Evolutionary conservation across 805 yeast species (phyloP), one percentile per base, ranked within the genome.

Genomic region (Wickerhamiella domercqiae): DNA sequence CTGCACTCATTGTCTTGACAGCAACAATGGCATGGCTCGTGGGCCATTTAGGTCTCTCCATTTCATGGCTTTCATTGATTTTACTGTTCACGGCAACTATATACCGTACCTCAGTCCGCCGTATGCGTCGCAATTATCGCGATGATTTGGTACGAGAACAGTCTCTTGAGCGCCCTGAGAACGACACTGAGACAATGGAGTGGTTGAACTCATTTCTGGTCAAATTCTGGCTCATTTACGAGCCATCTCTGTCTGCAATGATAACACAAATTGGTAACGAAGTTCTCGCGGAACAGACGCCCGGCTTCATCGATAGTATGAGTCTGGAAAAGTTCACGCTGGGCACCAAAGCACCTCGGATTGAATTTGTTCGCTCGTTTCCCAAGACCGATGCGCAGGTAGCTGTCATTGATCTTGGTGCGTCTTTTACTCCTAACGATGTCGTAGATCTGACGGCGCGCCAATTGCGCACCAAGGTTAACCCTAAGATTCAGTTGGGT

Each of bases 361-460:
- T 90, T 42, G 96, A 90, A 53, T 67, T 67, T 45, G 96, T 87
- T 15, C 81, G 90, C 54, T 81, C 96, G 2, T 71, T 84, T 52
- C 80, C 77, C 35, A 81, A 87, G 45, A 87, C 96, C n/a, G 76
- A 73, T 21, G 79, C 78, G 44, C 95, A 87, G 53, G 78, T 90
- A 37, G 93, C 87, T 7, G 95, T 93, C 37, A 90, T 90, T 95
- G 98, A 90, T 59, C 87, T 96, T 96, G 78, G 75, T 30, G 70
- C 79, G 32, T 80, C 95, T 1, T 82, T 86, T 63, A 78, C 82
- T 20, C 98, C 99, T n/a, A 83, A 82, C 58, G 79, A 84, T 29
- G 59, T 73, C 35, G 78, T 78, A 30, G 99, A 90, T 57, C 63
- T 83, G 48, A 82, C 83, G 39, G 73, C 75, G 20, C 81, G 87